Conservation (phyloP, 2,329 filamentous ascomycete species). For the Apiospora pterosperma region DNA sequence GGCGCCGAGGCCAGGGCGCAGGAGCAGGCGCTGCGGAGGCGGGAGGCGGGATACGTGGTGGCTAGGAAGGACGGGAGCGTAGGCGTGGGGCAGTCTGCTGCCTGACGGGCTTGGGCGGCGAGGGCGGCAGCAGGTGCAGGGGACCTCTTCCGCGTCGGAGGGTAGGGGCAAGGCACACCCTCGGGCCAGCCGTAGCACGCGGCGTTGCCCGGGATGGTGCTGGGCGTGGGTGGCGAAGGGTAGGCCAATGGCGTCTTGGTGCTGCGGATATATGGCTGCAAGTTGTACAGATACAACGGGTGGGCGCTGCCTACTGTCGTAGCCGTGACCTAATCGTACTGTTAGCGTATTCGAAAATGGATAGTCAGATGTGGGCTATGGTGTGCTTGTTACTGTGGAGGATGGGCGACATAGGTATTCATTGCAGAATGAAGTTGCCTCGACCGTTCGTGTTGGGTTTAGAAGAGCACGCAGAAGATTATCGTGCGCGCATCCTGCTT, state of each 20-base stretch:
- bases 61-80: background rate
- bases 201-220: background rate
- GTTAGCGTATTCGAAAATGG: background rate
- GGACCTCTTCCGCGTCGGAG: background rate
- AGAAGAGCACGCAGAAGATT: slow-evolving; percentile 1
- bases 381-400: background rate
- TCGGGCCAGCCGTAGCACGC: background rate
- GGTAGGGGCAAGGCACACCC: background rate
- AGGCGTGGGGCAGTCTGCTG: background rate
- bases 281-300: background rate
- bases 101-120: background rate
- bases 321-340: background rate
- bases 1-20: background rate
- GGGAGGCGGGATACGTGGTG: background rate
- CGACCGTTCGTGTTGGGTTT: background rate
- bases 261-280: background rate
- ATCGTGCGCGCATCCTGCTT: background rate
- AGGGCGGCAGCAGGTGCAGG: background rate
- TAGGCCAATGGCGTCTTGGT: background rate
- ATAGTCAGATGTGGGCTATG: background rate
- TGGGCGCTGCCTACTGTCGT: background rate
- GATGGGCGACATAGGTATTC: background rate
- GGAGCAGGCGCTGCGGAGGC: slow-evolving; percentile 1
- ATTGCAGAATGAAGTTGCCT: background rate
- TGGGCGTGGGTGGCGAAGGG: background rate